Evolutionary conservation across 768 basidiomycete species (phyloP).

Genomic region (Leccinum broughii): DNA sequence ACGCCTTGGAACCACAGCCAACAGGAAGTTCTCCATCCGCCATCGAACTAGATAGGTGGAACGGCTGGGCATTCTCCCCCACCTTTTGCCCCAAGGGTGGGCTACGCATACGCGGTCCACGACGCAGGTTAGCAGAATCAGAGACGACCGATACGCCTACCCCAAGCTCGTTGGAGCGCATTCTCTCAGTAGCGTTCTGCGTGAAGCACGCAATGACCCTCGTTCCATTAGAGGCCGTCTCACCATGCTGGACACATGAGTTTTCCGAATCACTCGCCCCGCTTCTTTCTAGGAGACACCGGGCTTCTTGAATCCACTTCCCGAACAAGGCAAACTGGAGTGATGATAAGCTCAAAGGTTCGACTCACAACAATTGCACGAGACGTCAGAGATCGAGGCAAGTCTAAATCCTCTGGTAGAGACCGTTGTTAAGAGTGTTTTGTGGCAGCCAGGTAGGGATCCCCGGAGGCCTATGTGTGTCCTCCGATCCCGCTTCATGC

Average conservation of each 20-base stretch:
- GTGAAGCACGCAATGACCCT: neutral
- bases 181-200: too few relatives aligned
- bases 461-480: neutral
- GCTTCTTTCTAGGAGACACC: neutral
- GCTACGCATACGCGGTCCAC: too few relatives aligned
- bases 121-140: too few relatives aligned
- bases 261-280: neutral
- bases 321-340: neutral
- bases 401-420: slow-evolving; percentile 23
- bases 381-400: slow-evolving; percentile 26
- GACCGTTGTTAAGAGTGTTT: slow-evolving; percentile 19
- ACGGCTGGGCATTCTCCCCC: neutral
- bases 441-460: slow-evolving; percentile 18
- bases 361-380: neutral
- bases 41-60: too few relatives aligned
- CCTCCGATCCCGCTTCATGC: slow-evolving; percentile 18
- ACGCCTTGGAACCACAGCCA: neutral
- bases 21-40: neutral
- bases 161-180: too few relatives aligned
- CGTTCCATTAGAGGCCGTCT: neutral
- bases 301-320: neutral
- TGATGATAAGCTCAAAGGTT: neutral
- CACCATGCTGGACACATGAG: neutral
- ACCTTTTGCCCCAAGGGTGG: too few relatives aligned
- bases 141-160: too few relatives aligned